Evolutionary conservation across 768 basidiomycete genomes (phyloP), one percentile per base, ranked within the genome.

Genomic region (Strobilomyces confusus): DNA sequence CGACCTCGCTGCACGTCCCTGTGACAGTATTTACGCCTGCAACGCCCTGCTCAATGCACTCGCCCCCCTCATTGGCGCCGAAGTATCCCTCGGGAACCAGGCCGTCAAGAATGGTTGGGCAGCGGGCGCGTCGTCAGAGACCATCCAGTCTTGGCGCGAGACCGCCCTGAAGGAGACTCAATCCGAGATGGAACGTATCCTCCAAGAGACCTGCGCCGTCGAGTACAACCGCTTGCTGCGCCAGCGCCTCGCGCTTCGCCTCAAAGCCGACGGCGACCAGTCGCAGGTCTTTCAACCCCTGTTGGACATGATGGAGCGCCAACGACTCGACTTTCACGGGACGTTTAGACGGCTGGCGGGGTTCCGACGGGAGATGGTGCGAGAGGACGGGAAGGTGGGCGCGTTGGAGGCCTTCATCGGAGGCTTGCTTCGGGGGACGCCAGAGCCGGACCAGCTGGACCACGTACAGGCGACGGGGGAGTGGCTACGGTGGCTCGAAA

Each of bases 51-150:
- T 91, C n/a, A 75, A 80, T 48, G 78, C 93, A 0, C 82, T 97
- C 17, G 79, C 89, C 1, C 92, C 92, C 4, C 72, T 99, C 44
- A 85, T 98, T 43, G 94, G 94, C 3, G 88, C 86, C 8, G 95
- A 99, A 63, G 64, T 74, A 17, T 80, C 81, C 30, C 58, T 74
- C 3, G 80, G 81, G 14, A 76, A 76, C 30, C 75, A 74, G 53
- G 76, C 73, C 22, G 69, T 76, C 32, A 58, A 65, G 6, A 60
- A 69, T 19, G 87, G 83, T 1, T 97, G 92, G 91, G 84, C 84
- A 0, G 72, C 79, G 9, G 72, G 73, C 15, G 77, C 63, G 0
- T 69, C 77, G 4, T 59, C 75, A 12, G 83, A 84, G 19, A 77
- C 80, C 55, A 59, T 89, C 36, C 72, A 78, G 9, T 76, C 75